Evolutionary conservation across 208 protist species (phyloP).

Genomic region (Acanthamoeba healyi): DNA sequence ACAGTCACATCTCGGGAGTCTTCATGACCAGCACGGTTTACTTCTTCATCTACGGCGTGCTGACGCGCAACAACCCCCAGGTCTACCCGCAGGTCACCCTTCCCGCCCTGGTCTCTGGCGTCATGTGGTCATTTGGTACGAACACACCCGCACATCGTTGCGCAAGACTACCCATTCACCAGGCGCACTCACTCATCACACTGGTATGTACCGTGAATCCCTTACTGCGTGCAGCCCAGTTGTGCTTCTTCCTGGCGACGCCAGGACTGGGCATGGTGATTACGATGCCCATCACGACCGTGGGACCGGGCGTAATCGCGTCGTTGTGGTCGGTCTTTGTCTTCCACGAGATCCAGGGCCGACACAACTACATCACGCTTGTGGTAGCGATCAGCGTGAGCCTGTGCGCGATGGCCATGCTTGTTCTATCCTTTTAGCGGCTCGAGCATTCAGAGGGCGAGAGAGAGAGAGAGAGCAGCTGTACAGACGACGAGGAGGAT

Average conservation of each 20-base stretch:
- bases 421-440: slow-evolving; percentile 14
- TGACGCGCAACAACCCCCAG: slow-evolving; percentile 31
- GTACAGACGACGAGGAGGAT: too few relatives aligned
- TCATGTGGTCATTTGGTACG: slow-evolving; percentile 14
- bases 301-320: slow-evolving; percentile 30
- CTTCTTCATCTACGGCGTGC: slow-evolving; percentile 36
- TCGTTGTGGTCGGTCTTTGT: slow-evolving; percentile 37
- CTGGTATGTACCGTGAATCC: too few relatives aligned
- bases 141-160: too few relatives aligned
- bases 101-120: slow-evolving; percentile 1
- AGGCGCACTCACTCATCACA: too few relatives aligned
- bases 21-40: slow-evolving; percentile 5
- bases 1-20: background rate
- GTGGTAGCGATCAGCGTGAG: background rate
- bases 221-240: background rate
- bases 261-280: slow-evolving; percentile 34
- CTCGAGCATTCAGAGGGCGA: too few relatives aligned
- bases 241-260: slow-evolving; percentile 7
- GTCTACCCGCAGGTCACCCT: slow-evolving; percentile 42
- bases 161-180: background rate
- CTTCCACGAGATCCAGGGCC: slow-evolving; percentile 49
- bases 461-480: too few relatives aligned
- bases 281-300: slow-evolving; percentile 31
- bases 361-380: slow-evolving; percentile 18
- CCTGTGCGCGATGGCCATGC: background rate